These are phyloP conservation scores for Chlorella sp. DNA, from an alignment of 139 green algal species.

Conservation along the genomic window DNA sequence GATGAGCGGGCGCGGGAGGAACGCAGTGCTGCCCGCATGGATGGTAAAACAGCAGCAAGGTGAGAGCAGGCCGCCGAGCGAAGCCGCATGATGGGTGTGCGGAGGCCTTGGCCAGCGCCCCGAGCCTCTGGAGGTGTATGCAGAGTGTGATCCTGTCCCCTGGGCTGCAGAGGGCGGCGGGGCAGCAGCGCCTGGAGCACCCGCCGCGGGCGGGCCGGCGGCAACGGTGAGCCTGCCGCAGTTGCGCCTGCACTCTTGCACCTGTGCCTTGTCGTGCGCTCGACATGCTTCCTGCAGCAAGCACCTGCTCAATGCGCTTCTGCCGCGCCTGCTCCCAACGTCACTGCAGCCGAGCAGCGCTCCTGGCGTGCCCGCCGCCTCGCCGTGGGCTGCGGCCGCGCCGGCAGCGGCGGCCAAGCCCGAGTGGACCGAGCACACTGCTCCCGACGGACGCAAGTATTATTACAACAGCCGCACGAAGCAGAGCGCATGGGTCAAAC, in stretches of 20 bases:
- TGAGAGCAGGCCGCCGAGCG: neutral
- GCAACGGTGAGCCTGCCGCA: neutral
- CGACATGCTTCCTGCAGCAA: neutral
- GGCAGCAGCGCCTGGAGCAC: slow-evolving; percentile 8
- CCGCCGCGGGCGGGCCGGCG: neutral
- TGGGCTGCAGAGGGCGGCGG: neutral
- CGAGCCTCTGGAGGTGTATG: neutral
- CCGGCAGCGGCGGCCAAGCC: slow-evolving; percentile 23
- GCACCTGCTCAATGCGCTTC: neutral
- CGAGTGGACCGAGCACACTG: slow-evolving; percentile 90
- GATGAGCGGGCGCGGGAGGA: slow-evolving; percentile 36
- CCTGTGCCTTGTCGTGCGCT: neutral
- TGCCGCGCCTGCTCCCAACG: neutral
- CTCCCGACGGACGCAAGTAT: slow-evolving; percentile 89
- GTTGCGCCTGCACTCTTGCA: neutral
- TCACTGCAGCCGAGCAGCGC: neutral
- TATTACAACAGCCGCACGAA: slow-evolving; percentile 88
- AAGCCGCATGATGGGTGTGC: neutral
- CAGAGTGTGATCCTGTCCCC: neutral
- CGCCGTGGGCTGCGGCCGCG: neutral
- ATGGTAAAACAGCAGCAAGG: slow-evolving; percentile 33
- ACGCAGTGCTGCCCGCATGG: slow-evolving; percentile 41
- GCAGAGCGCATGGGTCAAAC: slow-evolving; percentile 88
- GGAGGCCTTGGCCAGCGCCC: neutral
- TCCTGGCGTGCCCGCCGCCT: neutral